Percentiles rank a stretch among this genome's conserved stretches.
These are phyloP conservation scores for Leucogyrophana mollusca DNA, from an alignment of 768 basidiomycete genomes.

Conservation along the genomic window DNA sequence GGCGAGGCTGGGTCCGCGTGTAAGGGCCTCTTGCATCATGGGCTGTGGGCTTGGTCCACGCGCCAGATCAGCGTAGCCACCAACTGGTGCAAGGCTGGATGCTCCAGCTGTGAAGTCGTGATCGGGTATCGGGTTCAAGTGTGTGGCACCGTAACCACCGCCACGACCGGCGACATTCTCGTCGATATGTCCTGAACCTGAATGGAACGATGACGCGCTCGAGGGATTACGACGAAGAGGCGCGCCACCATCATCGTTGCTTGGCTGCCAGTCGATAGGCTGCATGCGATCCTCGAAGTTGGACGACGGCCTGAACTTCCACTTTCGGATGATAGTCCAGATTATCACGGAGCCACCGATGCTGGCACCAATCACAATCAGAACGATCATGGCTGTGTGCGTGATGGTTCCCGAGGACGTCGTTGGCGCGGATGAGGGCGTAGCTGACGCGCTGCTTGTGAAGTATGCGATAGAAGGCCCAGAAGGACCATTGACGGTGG, in stretches of 20 bases:
- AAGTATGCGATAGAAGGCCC: slow-evolving; percentile 31
- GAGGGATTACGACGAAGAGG: slow-evolving; percentile 53
- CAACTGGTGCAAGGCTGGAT: slow-evolving; percentile 58
- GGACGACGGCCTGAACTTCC: slow-evolving; percentile 82
- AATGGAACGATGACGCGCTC: slow-evolving; percentile 70
- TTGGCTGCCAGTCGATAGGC: slow-evolving; percentile 88
- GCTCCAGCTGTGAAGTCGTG: slow-evolving; percentile 77
- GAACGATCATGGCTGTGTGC: slow-evolving; percentile 48
- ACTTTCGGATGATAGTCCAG: slow-evolving; percentile 92
- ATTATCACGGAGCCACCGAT: slow-evolving; percentile 68
- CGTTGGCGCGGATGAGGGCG: slow-evolving; percentile 16
- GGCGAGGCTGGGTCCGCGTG: slow-evolving; percentile 41
- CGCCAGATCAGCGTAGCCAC: slow-evolving; percentile 80
- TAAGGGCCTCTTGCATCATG: slow-evolving; percentile 39
- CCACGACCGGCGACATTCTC: slow-evolving; percentile 33
- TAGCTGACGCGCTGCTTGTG: slow-evolving; percentile 4
- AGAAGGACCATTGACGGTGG: slow-evolving; percentile 9
- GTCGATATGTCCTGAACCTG: slow-evolving; percentile 38
- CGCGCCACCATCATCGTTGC: slow-evolving; percentile 42
- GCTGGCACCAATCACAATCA: slow-evolving; percentile 69
- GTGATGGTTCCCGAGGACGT: slow-evolving; percentile 37
- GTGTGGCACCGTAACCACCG: slow-evolving; percentile 19
- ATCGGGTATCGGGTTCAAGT: slow-evolving; percentile 53
- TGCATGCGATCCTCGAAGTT: slow-evolving; percentile 82
- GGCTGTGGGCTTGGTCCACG: slow-evolving; percentile 74